Evolutionary conservation across 2,329 filamentous ascomycete species (phyloP), one percentile per base, ranked within the genome.

Genomic region (Chaetomiaceae sp.): DNA sequence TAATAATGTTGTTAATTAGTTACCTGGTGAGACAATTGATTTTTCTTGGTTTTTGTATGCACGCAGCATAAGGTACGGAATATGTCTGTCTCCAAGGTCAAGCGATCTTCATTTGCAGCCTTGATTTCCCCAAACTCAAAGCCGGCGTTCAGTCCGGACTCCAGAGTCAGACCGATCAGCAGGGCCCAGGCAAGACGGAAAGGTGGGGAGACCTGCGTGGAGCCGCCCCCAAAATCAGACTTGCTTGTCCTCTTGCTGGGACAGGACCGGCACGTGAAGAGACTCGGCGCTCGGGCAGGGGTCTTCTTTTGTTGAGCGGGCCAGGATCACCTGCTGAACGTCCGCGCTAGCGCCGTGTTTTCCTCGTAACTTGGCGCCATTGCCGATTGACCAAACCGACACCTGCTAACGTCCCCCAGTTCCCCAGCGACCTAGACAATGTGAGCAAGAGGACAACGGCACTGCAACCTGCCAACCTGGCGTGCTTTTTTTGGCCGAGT

Each of bases 211-310:
- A 16, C 35, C 13, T 41, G 30, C 17, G 39, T 44, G 41, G 48
- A 41, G 46, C 50, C 44, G 30, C 38, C 16, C 38, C 19, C 48
- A 43, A 42, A 39, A 38, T 43, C 31, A 9, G 42, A n/a, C 13
- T 9, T n/a, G n/a, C n/a, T n/a, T n/a, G n/a, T n/a, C n/a, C n/a
- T n/a, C n/a, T n/a, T n/a, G n/a, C n/a, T n/a, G n/a, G n/a, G n/a
- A n/a, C n/a, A n/a, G 14, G 23, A 40, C 8, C 38, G 37, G 55
- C 59, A 61, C 57, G 57, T 61, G 59, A 61, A 61, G 44, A 20
- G 17, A 41, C 35, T 27, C 19, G 27, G 37, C 27, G 37, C 16
- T 46, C 37, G 41, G 27, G 44, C 53, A 53, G 54, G 54, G 50
- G 41, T 35, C 21, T 5, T 25, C 53, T 51, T 58, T 61, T 60